Evolutionary conservation across 345 rosid genomes (phyloP).

Genomic region (Eucalyptus pauciflora): DNA sequence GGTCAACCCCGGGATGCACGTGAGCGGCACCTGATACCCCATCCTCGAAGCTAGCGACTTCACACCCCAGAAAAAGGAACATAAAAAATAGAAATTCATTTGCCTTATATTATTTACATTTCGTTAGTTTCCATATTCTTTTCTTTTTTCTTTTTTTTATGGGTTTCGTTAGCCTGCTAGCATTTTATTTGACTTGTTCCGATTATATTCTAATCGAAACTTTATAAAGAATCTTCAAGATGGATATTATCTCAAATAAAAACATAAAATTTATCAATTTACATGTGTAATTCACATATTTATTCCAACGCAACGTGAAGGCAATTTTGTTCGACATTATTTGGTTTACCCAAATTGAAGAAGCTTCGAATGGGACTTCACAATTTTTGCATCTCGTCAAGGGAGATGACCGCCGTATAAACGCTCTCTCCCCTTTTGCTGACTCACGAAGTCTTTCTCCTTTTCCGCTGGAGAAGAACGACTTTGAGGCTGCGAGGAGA

Average conservation of each 20-base stretch:
- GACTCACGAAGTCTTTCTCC: conserved; percentile 37
- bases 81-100: not conserved
- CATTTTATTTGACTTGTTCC: not conserved
- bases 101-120: not conserved
- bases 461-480: conserved; percentile 41
- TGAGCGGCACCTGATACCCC: not conserved
- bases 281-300: not conserved
- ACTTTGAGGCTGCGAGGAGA: conserved; percentile 43
- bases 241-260: not conserved
- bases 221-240: not conserved
- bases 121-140: not conserved
- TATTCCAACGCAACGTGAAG: not conserved
- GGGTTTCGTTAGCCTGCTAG: not conserved
- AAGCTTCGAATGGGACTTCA: not conserved
- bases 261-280: not conserved
- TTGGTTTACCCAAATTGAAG: not conserved
- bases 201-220: not conserved
- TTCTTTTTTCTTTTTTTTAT: too few relatives aligned
- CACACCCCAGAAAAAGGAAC: not conserved
- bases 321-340: not conserved
- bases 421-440: conserved; percentile 33
- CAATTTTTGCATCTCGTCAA: conserved; percentile 63
- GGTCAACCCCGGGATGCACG: not conserved
- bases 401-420: conserved; percentile 36
- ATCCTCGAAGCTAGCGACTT: not conserved